Percentiles rank a stretch among this genome's conserved stretches.
Conservation (phyloP, 306 rosid genomes). For the Vigna radiata region DNA sequence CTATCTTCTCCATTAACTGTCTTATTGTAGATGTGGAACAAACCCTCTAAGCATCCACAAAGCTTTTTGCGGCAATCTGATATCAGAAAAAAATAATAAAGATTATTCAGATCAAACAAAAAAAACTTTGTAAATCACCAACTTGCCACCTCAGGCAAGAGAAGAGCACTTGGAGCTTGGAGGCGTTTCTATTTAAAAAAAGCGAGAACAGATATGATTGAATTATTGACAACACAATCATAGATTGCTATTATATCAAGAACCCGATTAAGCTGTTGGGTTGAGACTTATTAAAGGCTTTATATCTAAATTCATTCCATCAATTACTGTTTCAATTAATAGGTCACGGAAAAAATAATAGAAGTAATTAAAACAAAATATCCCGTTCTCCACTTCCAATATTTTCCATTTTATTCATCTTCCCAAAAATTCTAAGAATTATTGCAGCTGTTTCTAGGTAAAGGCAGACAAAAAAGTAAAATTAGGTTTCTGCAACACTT, state of each 20-base stretch:
- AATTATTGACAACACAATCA: conserved; percentile 6
- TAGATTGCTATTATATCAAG: conserved; percentile 9
- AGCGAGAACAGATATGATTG: background rate
- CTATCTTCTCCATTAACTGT: conserved; percentile 89
- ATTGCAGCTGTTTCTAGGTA: background rate
- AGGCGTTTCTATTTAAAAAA: conserved; percentile 1
- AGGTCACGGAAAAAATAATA: conserved; percentile 32
- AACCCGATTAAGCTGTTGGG: background rate
- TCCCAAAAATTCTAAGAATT: background rate
- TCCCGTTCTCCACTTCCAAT: conserved; percentile 19
- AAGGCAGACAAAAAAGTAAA: background rate
- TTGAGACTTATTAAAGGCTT: background rate
- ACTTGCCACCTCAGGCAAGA: conserved; percentile 11
- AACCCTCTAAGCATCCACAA: conserved; percentile 91
- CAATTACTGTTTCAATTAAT: conserved; percentile 1
- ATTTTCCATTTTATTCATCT: conserved; percentile 6
- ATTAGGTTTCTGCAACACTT: conserved; percentile 27
- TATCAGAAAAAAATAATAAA: conserved; percentile 38
- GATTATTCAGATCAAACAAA: background rate
- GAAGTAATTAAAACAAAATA: conserved; percentile 13
- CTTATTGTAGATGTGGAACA: conserved; percentile 85
- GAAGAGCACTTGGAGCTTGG: background rate
- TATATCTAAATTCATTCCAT: background rate
- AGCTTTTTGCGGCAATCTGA: conserved; percentile 97
- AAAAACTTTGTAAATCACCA: conserved; percentile 4